Conservation (phyloP, 352 stramenopile species). For the Phytophthora hibernalis region DNA sequence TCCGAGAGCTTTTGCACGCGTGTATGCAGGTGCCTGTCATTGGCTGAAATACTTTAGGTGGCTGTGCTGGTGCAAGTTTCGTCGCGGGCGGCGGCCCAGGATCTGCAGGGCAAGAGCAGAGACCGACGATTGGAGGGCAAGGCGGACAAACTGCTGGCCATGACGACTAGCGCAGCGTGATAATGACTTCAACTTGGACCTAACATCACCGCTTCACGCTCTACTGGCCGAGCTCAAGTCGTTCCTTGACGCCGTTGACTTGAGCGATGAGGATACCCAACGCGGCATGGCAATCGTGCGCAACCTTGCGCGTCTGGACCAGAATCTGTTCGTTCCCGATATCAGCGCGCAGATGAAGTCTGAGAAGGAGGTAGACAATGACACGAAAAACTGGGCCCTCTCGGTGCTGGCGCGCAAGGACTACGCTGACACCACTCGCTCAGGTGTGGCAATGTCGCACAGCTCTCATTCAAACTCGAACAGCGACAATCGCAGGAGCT, state of each 20-base stretch:
- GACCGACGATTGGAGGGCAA: conserved; percentile 58
- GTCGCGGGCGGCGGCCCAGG: conserved; percentile 40
- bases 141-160: conserved; percentile 55
- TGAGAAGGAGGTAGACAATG: conserved; percentile 78
- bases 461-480: conserved; percentile 83
- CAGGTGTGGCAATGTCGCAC: conserved; percentile 61
- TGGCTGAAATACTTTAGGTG: not conserved
- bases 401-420: conserved; percentile 80
- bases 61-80: conserved; percentile 38
- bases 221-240: conserved; percentile 81
- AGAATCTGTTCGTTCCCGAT: conserved; percentile 88
- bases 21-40: not conserved
- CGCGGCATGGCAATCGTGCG: conserved; percentile 69
- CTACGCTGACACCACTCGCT: conserved; percentile 65
- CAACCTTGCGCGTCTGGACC: conserved; percentile 76
- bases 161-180: conserved; percentile 79
- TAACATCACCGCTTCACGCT: conserved; percentile 76
- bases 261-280: conserved; percentile 64
- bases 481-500: conserved; percentile 63
- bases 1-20: conserved; percentile 37
- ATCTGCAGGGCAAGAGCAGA: conserved; percentile 37
- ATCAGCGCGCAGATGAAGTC: conserved; percentile 85
- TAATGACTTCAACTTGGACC: conserved; percentile 72
- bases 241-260: conserved; percentile 72
- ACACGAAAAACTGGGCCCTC: conserved; percentile 86